These are phyloP conservation scores for Diaporthe eres DNA, from an alignment of 2,329 filamentous ascomycete genomes.

Conservation along the genomic window DNA sequence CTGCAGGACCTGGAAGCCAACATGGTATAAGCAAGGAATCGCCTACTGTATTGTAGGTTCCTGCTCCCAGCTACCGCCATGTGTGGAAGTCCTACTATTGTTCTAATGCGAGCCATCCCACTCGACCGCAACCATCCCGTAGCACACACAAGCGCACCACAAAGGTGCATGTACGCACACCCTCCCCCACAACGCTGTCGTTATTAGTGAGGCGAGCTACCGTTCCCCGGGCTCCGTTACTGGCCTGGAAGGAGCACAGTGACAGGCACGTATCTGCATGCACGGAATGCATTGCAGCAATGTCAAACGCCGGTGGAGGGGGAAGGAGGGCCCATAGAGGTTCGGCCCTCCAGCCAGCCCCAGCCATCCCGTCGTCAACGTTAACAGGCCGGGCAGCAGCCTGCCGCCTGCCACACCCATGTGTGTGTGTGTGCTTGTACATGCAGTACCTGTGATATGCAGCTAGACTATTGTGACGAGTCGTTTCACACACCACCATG, in stretches of 20 bases:
- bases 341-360: neutral
- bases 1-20: conserved; percentile 10
- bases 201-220: conserved; percentile 8
- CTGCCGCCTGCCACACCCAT: neutral
- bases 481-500: conserved; percentile 16
- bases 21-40: conserved; percentile 10
- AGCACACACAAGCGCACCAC: conserved; percentile 16
- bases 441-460: conserved; percentile 27
- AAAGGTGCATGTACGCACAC: conserved; percentile 3
- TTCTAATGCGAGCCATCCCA: conserved; percentile 18
- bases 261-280: conserved; percentile 32
- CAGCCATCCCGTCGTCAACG: neutral
- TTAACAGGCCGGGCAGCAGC: conserved; percentile 4
- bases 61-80: neutral
- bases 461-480: conserved; percentile 25
- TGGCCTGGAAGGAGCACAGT: neutral
- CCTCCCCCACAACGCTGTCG: neutral
- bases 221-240: conserved; percentile 31
- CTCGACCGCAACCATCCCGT: neutral
- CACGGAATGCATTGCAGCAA: conserved; percentile 17
- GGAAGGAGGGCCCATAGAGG: neutral
- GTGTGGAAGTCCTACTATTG: neutral
- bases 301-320: conserved; percentile 12
- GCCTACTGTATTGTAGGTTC: neutral
- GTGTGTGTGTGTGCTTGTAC: neutral